phyloP scores from a whole-genome alignment of 192 early-diverging fungal species.

The Kappamyces sp. region DNA sequence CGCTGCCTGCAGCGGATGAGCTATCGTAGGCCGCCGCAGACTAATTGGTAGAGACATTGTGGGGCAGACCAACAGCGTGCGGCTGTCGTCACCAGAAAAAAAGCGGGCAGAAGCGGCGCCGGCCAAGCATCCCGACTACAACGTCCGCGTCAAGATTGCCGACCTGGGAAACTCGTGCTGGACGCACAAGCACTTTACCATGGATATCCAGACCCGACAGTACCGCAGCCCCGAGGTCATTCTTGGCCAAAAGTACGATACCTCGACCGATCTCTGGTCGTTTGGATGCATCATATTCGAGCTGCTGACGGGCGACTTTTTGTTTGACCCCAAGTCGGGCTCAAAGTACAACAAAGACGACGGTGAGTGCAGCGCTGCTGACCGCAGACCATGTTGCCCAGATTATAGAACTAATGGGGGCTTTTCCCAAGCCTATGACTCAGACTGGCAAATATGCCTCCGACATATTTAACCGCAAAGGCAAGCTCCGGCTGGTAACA shows the following conservation, averaged over 20 bases:
- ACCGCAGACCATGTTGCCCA: conserved; percentile 88
- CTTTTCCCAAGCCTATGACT: conserved; percentile 71
- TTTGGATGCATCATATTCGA: conserved; percentile 93
- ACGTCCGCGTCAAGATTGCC: conserved; percentile 78
- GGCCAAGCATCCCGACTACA: background rate
- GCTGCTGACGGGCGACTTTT: conserved; percentile 85
- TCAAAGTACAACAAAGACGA: conserved; percentile 83
- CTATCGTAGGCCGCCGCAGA: too few species aligned
- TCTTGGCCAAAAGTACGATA: conserved; percentile 78
- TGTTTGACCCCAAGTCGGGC: conserved; percentile 91
- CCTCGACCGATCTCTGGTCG: conserved; percentile 89
- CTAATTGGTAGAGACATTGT: too few species aligned
- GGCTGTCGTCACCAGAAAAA: too few species aligned
- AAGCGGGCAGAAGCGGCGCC: too few species aligned
- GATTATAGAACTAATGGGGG: conserved; percentile 90
- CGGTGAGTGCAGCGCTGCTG: conserved; percentile 41
- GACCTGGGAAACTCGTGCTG: conserved; percentile 97
- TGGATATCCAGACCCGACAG: conserved; percentile 95
- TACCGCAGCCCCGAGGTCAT: conserved; percentile 96
- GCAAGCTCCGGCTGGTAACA: conserved; percentile 21
- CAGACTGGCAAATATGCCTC: conserved; percentile 75
- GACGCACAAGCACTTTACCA: conserved; percentile 91
- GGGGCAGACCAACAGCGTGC: too few species aligned
- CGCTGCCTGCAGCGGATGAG: too few species aligned
- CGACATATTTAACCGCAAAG: conserved; percentile 85